Base-by-base conservation (phyloP, 2,329 filamentous ascomycete species). In the Stachybotrys chartarum region DNA sequence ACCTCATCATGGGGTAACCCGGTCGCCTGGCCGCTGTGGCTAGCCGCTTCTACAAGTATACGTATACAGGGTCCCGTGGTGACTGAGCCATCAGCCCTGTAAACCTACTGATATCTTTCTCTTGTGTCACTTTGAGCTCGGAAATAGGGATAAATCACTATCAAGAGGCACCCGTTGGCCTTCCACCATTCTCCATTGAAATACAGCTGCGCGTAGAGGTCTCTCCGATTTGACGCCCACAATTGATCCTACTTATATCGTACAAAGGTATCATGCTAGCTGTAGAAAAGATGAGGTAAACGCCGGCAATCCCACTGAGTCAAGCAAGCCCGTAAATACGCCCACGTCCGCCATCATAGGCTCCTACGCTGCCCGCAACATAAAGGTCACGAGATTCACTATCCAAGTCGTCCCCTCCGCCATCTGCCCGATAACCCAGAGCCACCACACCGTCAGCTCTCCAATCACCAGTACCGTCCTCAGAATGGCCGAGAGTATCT, bases 361-460 rank as follows among this genome's bases (percentile, higher is more conserved):
- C 54, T 49, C 55, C 55, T 53, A 59, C 54, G 55, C 56, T 18
- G 56, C 50, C 42, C 64, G 66, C 46, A 67, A 56, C 51, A 68
- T 24, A 47, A 68, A 54, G 50, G 67, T 58, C 30, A 62, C 56
- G 54, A 66, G 53, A 51, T 67, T 62, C 32, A 64, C 62, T 47
- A 63, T 50, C 68, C 68, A 71, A 32, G 59, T 57, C 50, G 70
- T 51, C 11, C 59, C 63, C 54, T 61, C 58, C 50, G 58, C 55
- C 14, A 65, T 7, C 54, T 56, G 60, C 51, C 56, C 59, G 18
- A 60, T 52, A 53, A 69, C 32, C 66, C 68, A 71, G 18, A 66
- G 44, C 59, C 63, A 60, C 65, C 69, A 72, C 10, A 66, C 70
- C 10, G 67, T 54, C 18, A 65, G 53, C 50, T 68, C 63, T 18